Base-by-base conservation (phyloP, 345 rosid species). In the Turritis glabra region DNA sequence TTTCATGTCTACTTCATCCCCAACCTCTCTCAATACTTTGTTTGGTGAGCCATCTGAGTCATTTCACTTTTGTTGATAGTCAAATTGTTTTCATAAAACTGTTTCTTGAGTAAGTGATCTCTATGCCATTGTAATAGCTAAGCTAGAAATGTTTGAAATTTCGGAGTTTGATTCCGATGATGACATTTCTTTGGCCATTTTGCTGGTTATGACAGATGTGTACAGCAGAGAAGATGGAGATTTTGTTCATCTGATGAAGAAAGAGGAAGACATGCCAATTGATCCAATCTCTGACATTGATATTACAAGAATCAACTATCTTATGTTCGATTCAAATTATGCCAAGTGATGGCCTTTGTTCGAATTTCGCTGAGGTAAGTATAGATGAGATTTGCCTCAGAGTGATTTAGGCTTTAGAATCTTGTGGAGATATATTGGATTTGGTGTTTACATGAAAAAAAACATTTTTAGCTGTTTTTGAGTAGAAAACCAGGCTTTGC, bases 1-100 rank as follows among this genome's bases (percentile, higher is more conserved):
- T 80, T 90, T 88, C 85, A 67, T 84, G 78, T 80, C 93, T 14
- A 80, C 88, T n/a, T 81, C 90, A 33, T n/a, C n/a, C n/a, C n/a
- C n/a, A n/a, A n/a, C n/a, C n/a, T n/a, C n/a, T n/a, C n/a, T n/a
- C n/a, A n/a, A n/a, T n/a, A n/a, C n/a, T n/a, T n/a, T n/a, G n/a
- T n/a, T n/a, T n/a, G n/a, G n/a, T n/a, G n/a, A n/a, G n/a, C n/a
- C n/a, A n/a, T n/a, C n/a, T n/a, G n/a, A n/a, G n/a, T n/a, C n/a
- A n/a, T n/a, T n/a, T n/a, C n/a, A n/a, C n/a, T n/a, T n/a, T n/a
- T n/a, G n/a, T n/a, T n/a, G n/a, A n/a, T n/a, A n/a, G n/a, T n/a
- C n/a, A n/a, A n/a, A n/a, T n/a, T n/a, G n/a, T n/a, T n/a, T n/a
- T n/a, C n/a, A n/a, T n/a, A n/a, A n/a, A n/a, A n/a, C 8, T 33